These are phyloP conservation scores for Ramalina intermedia DNA, from an alignment of 495 filamentous ascomycete species.

Conservation along the genomic window DNA sequence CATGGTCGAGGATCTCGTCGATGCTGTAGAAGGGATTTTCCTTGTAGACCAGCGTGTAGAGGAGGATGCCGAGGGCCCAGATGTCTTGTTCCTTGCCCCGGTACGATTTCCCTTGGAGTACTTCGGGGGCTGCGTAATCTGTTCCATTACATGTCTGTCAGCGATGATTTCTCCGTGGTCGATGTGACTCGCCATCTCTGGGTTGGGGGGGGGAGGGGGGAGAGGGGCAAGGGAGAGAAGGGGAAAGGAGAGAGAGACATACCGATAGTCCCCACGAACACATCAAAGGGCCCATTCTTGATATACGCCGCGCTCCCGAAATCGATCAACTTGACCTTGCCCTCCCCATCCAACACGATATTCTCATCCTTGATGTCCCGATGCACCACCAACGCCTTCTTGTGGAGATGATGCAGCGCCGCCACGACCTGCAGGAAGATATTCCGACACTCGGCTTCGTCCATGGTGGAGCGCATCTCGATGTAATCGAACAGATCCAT, in stretches of 20 bases:
- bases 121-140: conserved; percentile 98
- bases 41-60: conserved; percentile 98
- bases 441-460: conserved; percentile 80
- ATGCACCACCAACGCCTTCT: conserved; percentile 83
- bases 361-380: conserved; percentile 99
- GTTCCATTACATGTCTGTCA: too few species aligned
- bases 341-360: conserved; percentile 87
- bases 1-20: conserved; percentile 97
- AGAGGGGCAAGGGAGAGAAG: not conserved
- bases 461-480: conserved; percentile 91
- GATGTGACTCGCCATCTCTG: not conserved
- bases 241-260: conserved; percentile 19
- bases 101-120: conserved; percentile 86
- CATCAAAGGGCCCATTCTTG: conserved; percentile 95
- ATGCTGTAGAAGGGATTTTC: conserved; percentile 99
- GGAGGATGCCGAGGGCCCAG: conserved; percentile 93
- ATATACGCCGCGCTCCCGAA: conserved; percentile 97
- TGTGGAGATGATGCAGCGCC: conserved; percentile 84
- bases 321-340: conserved; percentile 92
- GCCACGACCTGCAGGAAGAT: conserved; percentile 88
- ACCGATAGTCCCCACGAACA: conserved; percentile 99
- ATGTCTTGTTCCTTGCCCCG: conserved; percentile 95
- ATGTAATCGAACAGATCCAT: conserved; percentile 99
- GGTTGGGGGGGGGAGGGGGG: not conserved
- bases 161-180: conserved; percentile 6